phyloP scores from a whole-genome alignment of 148 eudicot genomes.

The Tetragonia tetragonoides region DNA sequence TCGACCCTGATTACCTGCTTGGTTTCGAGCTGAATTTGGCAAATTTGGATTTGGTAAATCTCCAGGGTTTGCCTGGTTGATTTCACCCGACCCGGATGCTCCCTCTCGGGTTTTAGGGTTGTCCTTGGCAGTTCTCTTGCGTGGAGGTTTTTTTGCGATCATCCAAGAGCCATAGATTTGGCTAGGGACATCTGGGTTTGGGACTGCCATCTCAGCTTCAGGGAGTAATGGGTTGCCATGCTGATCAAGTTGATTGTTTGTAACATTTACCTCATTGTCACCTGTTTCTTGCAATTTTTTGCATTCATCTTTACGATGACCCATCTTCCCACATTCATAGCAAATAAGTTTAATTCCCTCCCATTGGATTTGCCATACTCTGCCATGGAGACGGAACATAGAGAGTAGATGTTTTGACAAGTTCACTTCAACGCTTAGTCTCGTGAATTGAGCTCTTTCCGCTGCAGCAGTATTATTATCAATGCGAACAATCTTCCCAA shows the following conservation, averaged over 20 bases:
- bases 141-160: background rate
- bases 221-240: background rate
- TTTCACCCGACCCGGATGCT: background rate
- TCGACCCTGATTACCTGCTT: too few species aligned
- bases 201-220: too few species aligned
- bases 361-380: too few species aligned
- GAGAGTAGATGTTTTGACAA: background rate
- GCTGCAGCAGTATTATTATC: background rate
- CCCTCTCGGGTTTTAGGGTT: background rate
- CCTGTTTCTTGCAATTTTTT: too few species aligned
- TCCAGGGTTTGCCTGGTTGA: too few species aligned
- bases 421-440: constrained; percentile 14
- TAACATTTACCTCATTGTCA: too few species aligned
- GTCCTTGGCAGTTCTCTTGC: too few species aligned
- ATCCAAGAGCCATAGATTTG: background rate
- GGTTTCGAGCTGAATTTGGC: too few species aligned
- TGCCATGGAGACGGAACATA: background rate
- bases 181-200: too few species aligned
- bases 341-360: background rate
- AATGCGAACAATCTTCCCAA: background rate
- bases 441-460: constrained; percentile 3
- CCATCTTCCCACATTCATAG: background rate
- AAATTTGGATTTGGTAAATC: too few species aligned
- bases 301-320: background rate
- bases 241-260: too few species aligned